Conservation (phyloP, 352 stramenopile species). For the Pythium insidiosum region DNA sequence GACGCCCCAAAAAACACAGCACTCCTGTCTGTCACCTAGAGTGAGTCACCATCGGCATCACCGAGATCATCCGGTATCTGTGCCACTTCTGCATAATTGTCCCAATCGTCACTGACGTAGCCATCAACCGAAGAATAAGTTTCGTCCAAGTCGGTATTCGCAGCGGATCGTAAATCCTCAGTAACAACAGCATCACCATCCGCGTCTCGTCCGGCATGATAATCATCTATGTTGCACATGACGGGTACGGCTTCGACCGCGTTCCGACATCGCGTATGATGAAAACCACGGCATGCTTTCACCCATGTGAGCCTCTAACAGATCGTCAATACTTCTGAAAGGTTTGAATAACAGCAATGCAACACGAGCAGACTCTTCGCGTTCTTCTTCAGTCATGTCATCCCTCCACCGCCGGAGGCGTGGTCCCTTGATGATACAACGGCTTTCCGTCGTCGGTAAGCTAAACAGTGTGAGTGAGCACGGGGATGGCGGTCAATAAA, state of each 20-base stretch:
- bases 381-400: background rate
- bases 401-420: background rate
- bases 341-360: constrained; percentile 2
- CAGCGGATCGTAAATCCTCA: too few relatives aligned
- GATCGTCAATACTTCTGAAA: background rate
- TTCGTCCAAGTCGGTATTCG: too few relatives aligned
- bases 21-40: too few relatives aligned
- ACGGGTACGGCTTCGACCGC: background rate
- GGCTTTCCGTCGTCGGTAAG: background rate
- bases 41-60: too few relatives aligned
- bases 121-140: too few relatives aligned
- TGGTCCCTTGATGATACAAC: background rate
- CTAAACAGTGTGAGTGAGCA: background rate
- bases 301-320: background rate
- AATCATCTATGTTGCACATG: constrained; percentile 14
- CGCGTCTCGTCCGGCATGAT: background rate
- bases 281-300: constrained; percentile 1
- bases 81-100: too few relatives aligned
- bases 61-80: too few relatives aligned
- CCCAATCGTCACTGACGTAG: too few relatives aligned
- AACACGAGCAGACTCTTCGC: background rate
- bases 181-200: background rate
- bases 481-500: background rate
- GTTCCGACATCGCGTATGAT: background rate
- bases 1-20: too few relatives aligned